These are phyloP conservation scores for Tolypocladium paradoxum DNA, from an alignment of 2,329 filamentous ascomycete species.

Conservation along the genomic window DNA sequence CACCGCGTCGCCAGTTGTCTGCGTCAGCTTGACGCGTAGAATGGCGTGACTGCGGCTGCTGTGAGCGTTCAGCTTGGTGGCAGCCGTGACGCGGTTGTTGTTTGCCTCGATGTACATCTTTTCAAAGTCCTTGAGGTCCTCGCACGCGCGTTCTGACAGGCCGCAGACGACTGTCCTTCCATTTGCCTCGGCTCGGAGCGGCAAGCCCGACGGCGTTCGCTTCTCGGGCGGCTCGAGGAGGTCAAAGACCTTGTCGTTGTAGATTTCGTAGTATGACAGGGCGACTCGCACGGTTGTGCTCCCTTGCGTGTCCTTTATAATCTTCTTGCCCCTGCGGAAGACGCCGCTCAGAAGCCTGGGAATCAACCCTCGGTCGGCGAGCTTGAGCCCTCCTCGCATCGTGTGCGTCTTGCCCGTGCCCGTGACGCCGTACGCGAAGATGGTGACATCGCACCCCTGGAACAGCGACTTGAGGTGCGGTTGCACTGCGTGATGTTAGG, in stretches of 20 bases:
- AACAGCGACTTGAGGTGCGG: constrained; percentile 89
- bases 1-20: constrained; percentile 57
- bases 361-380: constrained; percentile 80
- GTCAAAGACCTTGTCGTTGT: constrained; percentile 92
- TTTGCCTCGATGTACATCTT: constrained; percentile 84
- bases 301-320: constrained; percentile 65
- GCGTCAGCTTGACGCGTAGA: constrained; percentile 76
- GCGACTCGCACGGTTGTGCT: constrained; percentile 61
- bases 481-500: constrained; percentile 49
- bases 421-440: constrained; percentile 89
- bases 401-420: constrained; percentile 94
- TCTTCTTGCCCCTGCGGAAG: constrained; percentile 76
- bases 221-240: constrained; percentile 82
- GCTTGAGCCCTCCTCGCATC: constrained; percentile 81
- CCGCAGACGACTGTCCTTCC: constrained; percentile 83
- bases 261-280: constrained; percentile 92
- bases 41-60: constrained; percentile 87
- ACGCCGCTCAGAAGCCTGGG: constrained; percentile 76
- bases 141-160: constrained; percentile 70
- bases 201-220: constrained; percentile 68
- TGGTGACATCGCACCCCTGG: constrained; percentile 74
- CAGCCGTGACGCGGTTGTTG: constrained; percentile 76
- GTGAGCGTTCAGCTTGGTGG: constrained; percentile 87
- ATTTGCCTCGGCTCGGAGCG: constrained; percentile 74
- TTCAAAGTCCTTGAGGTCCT: constrained; percentile 83